These are phyloP conservation scores for Casuarina equisetifolia DNA, from an alignment of 306 rosid genomes.

Conservation along the genomic window DNA sequence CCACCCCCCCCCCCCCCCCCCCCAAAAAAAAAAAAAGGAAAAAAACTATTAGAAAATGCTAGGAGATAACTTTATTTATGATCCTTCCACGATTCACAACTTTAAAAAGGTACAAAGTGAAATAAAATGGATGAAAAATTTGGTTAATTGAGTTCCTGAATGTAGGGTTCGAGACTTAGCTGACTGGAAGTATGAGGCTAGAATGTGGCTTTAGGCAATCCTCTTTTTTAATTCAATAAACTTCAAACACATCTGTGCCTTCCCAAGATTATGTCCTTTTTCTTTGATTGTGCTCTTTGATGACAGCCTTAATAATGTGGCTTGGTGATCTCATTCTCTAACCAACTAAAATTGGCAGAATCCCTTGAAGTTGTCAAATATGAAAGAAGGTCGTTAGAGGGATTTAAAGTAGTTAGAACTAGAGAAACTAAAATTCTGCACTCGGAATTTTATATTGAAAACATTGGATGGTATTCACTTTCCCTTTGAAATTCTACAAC, in stretches of 20 bases:
- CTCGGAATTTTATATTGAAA: not conserved
- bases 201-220: not conserved
- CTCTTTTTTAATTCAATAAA: no score
- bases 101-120: not conserved
- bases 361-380: not conserved
- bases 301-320: not conserved
- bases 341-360: not conserved
- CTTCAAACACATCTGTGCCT: not conserved
- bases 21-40: not conserved
- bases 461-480: not conserved
- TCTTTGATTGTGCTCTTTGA: not conserved
- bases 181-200: not conserved
- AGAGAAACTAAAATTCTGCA: not conserved
- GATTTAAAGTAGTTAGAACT: not conserved
- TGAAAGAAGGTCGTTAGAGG: not conserved
- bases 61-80: not conserved
- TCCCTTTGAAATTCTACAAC: not conserved
- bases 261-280: not conserved
- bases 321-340: not conserved
- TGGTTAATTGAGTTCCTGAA: not conserved
- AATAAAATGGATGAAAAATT: not conserved
- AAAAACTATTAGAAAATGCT: not conserved
- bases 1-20: no score
- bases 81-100: not conserved
- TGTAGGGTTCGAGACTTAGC: not conserved